A percentile compares a stretch with the other conserved stretches of the same genome.
phyloP scores from a whole-genome alignment of 2,329 filamentous ascomycete genomes.

The Penicillium sp. region DNA sequence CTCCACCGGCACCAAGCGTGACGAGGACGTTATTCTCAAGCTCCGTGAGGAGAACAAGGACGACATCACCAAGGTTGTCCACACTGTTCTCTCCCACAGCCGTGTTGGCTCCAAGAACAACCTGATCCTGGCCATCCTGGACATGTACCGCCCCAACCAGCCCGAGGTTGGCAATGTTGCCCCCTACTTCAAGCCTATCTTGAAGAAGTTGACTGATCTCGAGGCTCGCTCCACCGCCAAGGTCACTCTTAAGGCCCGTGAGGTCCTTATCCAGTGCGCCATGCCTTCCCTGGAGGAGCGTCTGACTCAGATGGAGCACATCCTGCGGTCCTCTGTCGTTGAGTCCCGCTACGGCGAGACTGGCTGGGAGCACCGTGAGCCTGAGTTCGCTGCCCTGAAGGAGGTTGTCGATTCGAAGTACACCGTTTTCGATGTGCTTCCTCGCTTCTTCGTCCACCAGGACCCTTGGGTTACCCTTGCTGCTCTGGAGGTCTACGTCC shows the following conservation, averaged over 20 bases:
- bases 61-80: conserved; percentile 78
- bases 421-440: conserved; percentile 94
- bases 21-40: conserved; percentile 90
- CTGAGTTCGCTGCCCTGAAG: conserved; percentile 85
- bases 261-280: conserved; percentile 95
- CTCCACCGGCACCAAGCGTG: conserved; percentile 76
- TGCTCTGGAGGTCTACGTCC: conserved; percentile 92
- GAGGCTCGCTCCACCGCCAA: conserved; percentile 85
- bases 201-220: conserved; percentile 86
- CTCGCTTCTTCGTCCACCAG: conserved; percentile 90
- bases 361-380: conserved; percentile 93
- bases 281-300: conserved; percentile 95
- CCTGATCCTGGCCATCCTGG: conserved; percentile 83
- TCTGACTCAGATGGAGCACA: conserved; percentile 96
- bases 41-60: conserved; percentile 97
- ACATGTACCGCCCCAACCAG: conserved; percentile 93
- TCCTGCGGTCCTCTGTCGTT: conserved; percentile 89
- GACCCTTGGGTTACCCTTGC: conserved; percentile 94
- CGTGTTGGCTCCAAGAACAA: conserved; percentile 92
- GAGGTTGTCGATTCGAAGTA: conserved; percentile 98
- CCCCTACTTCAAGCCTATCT: conserved; percentile 78
- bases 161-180: conserved; percentile 83
- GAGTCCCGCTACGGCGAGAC: conserved; percentile 98
- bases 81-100: conserved; percentile 90
- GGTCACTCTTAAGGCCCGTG: conserved; percentile 94